These are phyloP conservation scores for Lipomyces kockii DNA, from an alignment of 805 yeast genomes.

Conservation along the genomic window DNA sequence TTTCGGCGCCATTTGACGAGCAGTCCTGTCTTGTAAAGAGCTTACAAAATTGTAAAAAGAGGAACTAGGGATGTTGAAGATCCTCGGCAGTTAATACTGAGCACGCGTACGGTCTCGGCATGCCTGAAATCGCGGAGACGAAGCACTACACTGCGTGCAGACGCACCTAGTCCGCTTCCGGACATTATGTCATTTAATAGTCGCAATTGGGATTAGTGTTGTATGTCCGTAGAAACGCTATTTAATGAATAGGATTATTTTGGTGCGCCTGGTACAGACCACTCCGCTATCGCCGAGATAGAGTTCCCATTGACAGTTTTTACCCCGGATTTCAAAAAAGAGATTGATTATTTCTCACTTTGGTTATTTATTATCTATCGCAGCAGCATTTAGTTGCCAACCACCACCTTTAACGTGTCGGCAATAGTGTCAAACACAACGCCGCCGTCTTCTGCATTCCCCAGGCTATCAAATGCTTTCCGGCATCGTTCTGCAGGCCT, in stretches of 20 bases:
- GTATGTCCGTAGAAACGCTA: not conserved
- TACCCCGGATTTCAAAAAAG: not conserved
- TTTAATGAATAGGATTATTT: not conserved
- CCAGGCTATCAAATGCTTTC: not conserved
- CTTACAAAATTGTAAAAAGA: not conserved
- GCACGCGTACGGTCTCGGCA: not conserved
- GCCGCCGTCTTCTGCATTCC: too few relatives aligned
- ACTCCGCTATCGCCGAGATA: too few relatives aligned
- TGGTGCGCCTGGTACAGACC: not conserved
- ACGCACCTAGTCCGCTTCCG: not conserved
- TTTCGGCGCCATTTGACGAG: conserved; percentile 1
- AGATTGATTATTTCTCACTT: too few relatives aligned
- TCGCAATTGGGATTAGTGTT: not conserved
- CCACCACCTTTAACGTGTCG: not conserved
- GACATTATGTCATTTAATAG: not conserved
- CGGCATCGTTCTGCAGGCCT: not conserved
- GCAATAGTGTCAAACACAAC: not conserved
- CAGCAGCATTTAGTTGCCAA: not conserved
- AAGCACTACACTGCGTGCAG: not conserved
- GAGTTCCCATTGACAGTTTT: too few relatives aligned
- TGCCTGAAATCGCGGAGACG: not conserved
- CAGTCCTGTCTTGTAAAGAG: not conserved
- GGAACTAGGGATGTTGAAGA: not conserved
- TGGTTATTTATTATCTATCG: not conserved
- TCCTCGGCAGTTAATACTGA: not conserved